Percentiles rank a stretch among this genome's conserved stretches.
Conservation (phyloP, 2,329 filamentous ascomycete genomes). For the Beauveria scarabaeidicola region DNA sequence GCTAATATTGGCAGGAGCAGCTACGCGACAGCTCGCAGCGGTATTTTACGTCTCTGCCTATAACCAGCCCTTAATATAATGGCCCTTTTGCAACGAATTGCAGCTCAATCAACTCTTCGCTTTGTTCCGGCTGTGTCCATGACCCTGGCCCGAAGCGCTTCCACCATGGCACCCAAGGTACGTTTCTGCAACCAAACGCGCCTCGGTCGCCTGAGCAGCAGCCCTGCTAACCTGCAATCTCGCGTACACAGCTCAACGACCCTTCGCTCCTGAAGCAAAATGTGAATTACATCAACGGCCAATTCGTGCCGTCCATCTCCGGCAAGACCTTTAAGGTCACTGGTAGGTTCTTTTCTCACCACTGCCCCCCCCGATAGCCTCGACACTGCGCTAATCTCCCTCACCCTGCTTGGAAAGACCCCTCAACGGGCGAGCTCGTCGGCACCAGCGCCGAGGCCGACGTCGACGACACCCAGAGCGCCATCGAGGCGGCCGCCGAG, state of each 20-base stretch:
- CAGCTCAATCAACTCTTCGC: constrained; percentile 21
- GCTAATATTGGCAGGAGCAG: constrained; percentile 1
- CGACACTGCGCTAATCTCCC: background rate
- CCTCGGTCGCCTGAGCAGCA: background rate
- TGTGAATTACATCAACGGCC: constrained; percentile 78
- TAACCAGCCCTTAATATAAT: constrained; percentile 14
- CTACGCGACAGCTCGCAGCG: background rate
- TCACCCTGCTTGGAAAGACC: constrained; percentile 46
- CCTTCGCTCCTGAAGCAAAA: constrained; percentile 76
- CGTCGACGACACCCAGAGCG: constrained; percentile 64
- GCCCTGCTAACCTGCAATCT: background rate
- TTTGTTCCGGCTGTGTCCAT: constrained; percentile 23
- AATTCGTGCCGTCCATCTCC: constrained; percentile 80
- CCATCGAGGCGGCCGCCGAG: constrained; percentile 73
- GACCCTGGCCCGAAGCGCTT: constrained; percentile 30
- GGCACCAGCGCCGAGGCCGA: constrained; percentile 81
- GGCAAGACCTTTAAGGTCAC: constrained; percentile 87
- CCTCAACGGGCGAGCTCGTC: constrained; percentile 71
- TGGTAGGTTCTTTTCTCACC: constrained; percentile 34
- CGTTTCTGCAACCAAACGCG: background rate
- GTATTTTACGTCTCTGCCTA: background rate
- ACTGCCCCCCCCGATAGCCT: background rate
- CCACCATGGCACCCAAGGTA: constrained; percentile 41
- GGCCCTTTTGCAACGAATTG: constrained; percentile 24
- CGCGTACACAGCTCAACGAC: constrained; percentile 56